These are phyloP conservation scores for Cyclostephanos invisitatus DNA, from an alignment of 108 stramenopile species.

Conservation along the genomic window DNA sequence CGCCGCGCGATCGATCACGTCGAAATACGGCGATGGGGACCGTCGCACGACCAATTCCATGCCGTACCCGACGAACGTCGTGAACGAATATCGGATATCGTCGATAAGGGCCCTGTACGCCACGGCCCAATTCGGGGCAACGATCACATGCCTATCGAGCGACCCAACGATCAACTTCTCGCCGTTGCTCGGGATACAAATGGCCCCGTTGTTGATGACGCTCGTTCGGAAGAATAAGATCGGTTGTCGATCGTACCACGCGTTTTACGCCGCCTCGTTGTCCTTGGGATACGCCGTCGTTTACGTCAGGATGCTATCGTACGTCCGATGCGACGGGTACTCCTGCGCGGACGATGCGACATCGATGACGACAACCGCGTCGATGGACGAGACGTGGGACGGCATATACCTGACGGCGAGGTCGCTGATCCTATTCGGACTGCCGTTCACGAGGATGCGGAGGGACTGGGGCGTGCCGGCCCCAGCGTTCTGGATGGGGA, in stretches of 20 bases:
- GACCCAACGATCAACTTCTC: conserved; percentile 13
- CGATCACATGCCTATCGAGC: neutral
- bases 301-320: neutral
- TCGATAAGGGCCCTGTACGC: conserved; percentile 13
- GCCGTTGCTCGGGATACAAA: conserved; percentile 27
- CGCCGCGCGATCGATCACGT: neutral
- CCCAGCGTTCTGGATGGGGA: neutral
- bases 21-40: neutral
- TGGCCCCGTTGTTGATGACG: conserved; percentile 33
- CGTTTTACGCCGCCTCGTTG: neutral
- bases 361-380: no score
- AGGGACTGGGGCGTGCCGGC: neutral
- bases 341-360: neutral
- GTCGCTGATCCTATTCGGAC: neutral
- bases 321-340: neutral
- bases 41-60: conserved; percentile 25
- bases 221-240: conserved; percentile 34
- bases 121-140: conserved; percentile 18
- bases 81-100: neutral
- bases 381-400: neutral
- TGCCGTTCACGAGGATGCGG: neutral
- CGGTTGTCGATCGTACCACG: conserved; percentile 10
- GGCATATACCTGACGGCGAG: neutral
- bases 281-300: conserved; percentile 1
- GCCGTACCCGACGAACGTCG: conserved; percentile 11